Evolutionary conservation across 1,284 basidiomycete genomes (phyloP).

Genomic region (Leccinum discolor): DNA sequence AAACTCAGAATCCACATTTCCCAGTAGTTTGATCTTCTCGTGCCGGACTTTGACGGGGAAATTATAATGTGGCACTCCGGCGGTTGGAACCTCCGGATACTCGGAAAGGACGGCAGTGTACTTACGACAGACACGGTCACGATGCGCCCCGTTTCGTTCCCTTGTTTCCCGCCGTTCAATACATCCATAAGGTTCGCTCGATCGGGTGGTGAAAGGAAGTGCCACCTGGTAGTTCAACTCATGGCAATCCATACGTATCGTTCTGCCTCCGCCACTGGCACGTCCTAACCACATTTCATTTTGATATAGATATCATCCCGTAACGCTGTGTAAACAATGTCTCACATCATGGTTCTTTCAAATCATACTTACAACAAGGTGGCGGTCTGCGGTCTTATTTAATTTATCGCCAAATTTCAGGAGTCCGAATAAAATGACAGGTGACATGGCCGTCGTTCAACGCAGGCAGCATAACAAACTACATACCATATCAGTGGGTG

Average conservation of each 20-base stretch:
- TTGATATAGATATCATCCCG: background rate
- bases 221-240: no score
- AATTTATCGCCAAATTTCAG: background rate
- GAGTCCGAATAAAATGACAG: no score
- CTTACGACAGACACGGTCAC: no score
- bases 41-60: constrained; percentile 11
- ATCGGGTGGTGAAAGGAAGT: no score
- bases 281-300: background rate
- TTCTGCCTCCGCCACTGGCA: no score
- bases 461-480: no score
- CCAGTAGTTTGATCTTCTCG: constrained; percentile 9
- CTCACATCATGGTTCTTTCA: background rate
- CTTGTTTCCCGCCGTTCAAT: no score
- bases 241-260: no score
- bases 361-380: background rate
- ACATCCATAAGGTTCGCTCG: no score
- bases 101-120: background rate
- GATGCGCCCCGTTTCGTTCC: no score
- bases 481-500: no score
- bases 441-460: no score
- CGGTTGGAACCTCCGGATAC: constrained; percentile 12
- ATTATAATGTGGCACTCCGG: constrained; percentile 16
- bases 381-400: background rate
- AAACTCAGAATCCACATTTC: constrained; percentile 10
- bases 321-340: background rate